Base-by-base conservation (phyloP, 768 basidiomycete species). In the Lactarius pseudohatsudake region DNA sequence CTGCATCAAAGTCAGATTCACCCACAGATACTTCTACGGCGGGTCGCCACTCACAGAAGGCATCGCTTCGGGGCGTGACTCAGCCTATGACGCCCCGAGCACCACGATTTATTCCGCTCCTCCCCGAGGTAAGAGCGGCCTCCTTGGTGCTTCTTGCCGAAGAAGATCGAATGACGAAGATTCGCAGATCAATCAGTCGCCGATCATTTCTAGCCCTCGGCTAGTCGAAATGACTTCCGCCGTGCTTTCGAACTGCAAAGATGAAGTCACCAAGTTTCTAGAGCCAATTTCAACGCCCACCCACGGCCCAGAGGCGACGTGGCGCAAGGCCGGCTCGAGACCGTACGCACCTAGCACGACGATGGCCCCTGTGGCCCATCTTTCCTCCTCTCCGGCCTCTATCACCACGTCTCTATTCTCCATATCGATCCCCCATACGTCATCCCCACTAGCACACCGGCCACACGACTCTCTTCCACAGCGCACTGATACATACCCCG, bases 111-210 rank as follows among this genome's bases (percentile, higher is more conserved):
- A 40, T 59, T 59, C 50, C 38, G 10, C 38, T 20, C 56, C 41
- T 67, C n/a, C 66, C 66, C 1, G 66, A 64, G 61, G 66, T 59
- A 28, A 59, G 20, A 11, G 38, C 15, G 11, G 38, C 2, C 10
- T 11, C 15, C 11, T 18, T 6, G 10, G 10, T 18, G 2, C 7
- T n/a, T 36, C 20, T 45, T 58, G 40, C 26, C 32, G 13, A 30
- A 9, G 30, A 41, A 18, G 45, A 53, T 63, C n/a, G 40, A 59
- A 13, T 53, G 34, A 59, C 40, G 30, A 28, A 41, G 18, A 13
- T 8, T 18, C 20, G 15, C 8, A 67, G 62, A 67, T 40, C 18
- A 47, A 55, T 45, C 57, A 63, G 53, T 67, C 66, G 50, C 57
- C 61, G 10, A 47, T 64, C 57, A 64, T 59, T 13, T 64, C 62